These are phyloP conservation scores for Phytopythium boreale DNA, from an alignment of 352 stramenopile species.

Conservation along the genomic window DNA sequence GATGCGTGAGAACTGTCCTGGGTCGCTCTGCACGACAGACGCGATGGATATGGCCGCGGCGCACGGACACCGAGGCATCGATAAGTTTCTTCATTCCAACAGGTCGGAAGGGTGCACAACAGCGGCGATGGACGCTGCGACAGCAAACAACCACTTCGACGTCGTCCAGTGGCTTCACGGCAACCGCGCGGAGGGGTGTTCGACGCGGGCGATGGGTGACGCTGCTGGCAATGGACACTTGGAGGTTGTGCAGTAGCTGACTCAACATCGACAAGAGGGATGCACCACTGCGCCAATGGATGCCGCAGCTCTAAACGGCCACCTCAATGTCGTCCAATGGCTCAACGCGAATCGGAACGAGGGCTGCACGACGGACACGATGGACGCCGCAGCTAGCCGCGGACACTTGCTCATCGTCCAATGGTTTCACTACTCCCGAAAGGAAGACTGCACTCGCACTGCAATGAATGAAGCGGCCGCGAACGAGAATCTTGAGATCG, in stretches of 20 bases:
- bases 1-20: background rate
- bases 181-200: background rate
- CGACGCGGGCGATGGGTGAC: background rate
- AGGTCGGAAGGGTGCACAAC: background rate
- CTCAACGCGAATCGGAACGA: background rate
- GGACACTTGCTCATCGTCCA: background rate
- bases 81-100: background rate
- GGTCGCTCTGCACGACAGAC: background rate
- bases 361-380: background rate
- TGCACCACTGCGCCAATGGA: background rate
- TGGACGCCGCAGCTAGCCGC: background rate
- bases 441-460: slow-evolving; percentile 13
- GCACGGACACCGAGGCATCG: background rate
- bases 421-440: slow-evolving; percentile 11
- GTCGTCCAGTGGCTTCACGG: background rate
- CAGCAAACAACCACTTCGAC: background rate
- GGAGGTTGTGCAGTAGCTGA: background rate
- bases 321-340: background rate
- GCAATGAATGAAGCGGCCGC: slow-evolving; percentile 30
- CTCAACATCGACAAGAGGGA: background rate
- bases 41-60: background rate
- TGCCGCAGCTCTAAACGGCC: no score
- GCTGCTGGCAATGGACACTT: background rate
- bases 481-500: slow-evolving; percentile 22
- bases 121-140: background rate